A percentile compares a stretch with the other conserved stretches of the same genome.
Evolutionary conservation across 2,329 filamentous ascomycete species (phyloP).

Genomic region (Arachnomyces sp.): DNA sequence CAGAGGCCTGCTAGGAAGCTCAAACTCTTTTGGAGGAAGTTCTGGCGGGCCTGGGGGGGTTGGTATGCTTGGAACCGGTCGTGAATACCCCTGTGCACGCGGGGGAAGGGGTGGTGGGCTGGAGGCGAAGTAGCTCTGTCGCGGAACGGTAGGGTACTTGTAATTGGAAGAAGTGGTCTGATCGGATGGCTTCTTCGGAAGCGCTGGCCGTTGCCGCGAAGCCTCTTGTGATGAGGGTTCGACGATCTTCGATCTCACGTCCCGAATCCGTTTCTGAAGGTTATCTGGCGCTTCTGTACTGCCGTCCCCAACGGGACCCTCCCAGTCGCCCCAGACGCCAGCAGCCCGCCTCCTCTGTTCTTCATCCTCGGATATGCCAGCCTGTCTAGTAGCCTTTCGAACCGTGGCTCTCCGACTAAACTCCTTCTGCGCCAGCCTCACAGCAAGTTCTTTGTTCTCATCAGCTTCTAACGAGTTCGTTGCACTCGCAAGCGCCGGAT

Average conservation of each 20-base stretch:
- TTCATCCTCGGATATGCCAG: slow-evolving; percentile 50
- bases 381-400: slow-evolving; percentile 49
- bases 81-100: slow-evolving; percentile 17
- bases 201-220: not conserved
- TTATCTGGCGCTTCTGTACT: slow-evolving; percentile 32
- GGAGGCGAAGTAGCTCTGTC: slow-evolving; percentile 22
- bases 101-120: slow-evolving; percentile 18
- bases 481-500: slow-evolving; percentile 53
- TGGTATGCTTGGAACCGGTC: slow-evolving; percentile 3
- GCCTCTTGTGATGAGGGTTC: too few relatives aligned
- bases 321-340: slow-evolving; percentile 48
- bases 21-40: slow-evolving; percentile 33
- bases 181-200: slow-evolving; percentile 9
- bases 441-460: slow-evolving; percentile 65
- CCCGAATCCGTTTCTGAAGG: slow-evolving; percentile 45
- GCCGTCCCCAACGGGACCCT: slow-evolving; percentile 33
- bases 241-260: slow-evolving; percentile 36
- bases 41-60: slow-evolving; percentile 23
- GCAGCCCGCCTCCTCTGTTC: slow-evolving; percentile 48
- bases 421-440: slow-evolving; percentile 66
- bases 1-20: slow-evolving; percentile 9
- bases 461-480: slow-evolving; percentile 58
- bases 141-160: slow-evolving; percentile 37
- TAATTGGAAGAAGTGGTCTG: slow-evolving; percentile 22
- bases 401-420: slow-evolving; percentile 58